Evolutionary conservation across 2,329 filamentous ascomycete species (phyloP), one percentile per base, ranked within the genome.

Genomic region (Cordyceps cicadae): DNA sequence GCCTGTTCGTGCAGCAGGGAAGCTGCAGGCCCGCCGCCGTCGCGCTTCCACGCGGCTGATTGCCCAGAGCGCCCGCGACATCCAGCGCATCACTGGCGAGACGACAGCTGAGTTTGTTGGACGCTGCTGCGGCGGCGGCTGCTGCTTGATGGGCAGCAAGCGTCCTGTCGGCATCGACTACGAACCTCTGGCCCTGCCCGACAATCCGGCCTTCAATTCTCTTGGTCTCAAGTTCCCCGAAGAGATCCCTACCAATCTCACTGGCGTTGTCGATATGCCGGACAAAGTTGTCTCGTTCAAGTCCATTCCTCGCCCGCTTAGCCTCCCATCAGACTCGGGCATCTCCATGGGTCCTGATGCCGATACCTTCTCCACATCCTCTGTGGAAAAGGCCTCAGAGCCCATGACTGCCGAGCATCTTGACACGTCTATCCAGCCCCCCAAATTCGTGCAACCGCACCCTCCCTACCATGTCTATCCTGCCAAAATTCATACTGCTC

Each of bases 391-490:
- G 39, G 48, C 64, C 9, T 60, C 66, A 39, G 59, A 68, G 21
- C 65, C 67, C 59, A 69, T 69, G 37, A 69, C 74, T 9, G 66
- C 66, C 39, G 68, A 70, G 53, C 69, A 76, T 45, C 71, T 85
- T 61, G 79, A 87, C 67, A 86, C 84, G 3, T 71, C 76, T 11
- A 79, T 85, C 62, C 88, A 93, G 70, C 93, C 94, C 19, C 94
- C 94, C 7, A 81, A 81, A 62, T 99, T 92, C 69, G 92, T 99
- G 59, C 91, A 96, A 71, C 94, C 94, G 29, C 94, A 99, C 72
- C 91, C 91, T 61, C 94, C 94, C 0, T 94, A 96, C 74, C 82
- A 93, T 66, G 92, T 97, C 63, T 96, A 89, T 74, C 88, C 92
- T 1, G 92, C 93, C n/a, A 90, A 87, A 64, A 84, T 99, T 52